Evolutionary conservation across 1,284 basidiomycete genomes (phyloP).

Genomic region (Puccinia triticina): DNA sequence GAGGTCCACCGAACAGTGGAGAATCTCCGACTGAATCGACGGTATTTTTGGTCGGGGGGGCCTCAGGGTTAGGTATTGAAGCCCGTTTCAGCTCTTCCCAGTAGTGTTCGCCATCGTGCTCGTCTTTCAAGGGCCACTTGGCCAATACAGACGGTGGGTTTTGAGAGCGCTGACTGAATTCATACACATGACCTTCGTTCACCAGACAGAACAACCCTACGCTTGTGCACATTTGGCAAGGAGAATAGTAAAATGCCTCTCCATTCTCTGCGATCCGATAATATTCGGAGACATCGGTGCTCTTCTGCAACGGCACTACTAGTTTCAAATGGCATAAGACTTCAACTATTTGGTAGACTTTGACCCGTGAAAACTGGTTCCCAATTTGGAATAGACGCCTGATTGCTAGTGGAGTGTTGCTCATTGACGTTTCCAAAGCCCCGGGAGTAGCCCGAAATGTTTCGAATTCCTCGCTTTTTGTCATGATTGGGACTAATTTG

Average conservation of each 20-base stretch:
- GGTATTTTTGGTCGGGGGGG: conserved; percentile 36
- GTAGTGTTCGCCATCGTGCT: conserved; percentile 30
- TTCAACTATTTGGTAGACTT: conserved; percentile 69
- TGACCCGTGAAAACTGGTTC: conserved; percentile 66
- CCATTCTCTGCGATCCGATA: conserved; percentile 32
- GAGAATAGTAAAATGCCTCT: conserved; percentile 42
- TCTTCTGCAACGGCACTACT: conserved; percentile 65
- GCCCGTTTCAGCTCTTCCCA: conserved; percentile 47
- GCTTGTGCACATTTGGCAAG: conserved; percentile 30
- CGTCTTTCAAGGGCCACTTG: conserved; percentile 41
- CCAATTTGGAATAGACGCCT: conserved; percentile 66
- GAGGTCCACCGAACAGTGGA: conserved; percentile 20
- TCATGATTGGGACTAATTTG: conserved; percentile 67
- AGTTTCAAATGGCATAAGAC: conserved; percentile 66
- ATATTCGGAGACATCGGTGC: conserved; percentile 31
- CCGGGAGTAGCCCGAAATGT: conserved; percentile 64
- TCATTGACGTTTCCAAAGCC: conserved; percentile 65
- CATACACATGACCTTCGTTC: conserved; percentile 32
- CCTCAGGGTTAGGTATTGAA: conserved; percentile 42
- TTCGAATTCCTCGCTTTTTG: conserved; percentile 66
- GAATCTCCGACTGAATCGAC: conserved; percentile 18
- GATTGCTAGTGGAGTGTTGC: conserved; percentile 65
- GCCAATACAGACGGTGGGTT: conserved; percentile 37
- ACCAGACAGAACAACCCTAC: conserved; percentile 37
- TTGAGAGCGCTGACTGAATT: conserved; percentile 24